Evolutionary conservation across 2,329 filamentous ascomycete genomes (phyloP).

Genomic region (Alternaria atra): DNA sequence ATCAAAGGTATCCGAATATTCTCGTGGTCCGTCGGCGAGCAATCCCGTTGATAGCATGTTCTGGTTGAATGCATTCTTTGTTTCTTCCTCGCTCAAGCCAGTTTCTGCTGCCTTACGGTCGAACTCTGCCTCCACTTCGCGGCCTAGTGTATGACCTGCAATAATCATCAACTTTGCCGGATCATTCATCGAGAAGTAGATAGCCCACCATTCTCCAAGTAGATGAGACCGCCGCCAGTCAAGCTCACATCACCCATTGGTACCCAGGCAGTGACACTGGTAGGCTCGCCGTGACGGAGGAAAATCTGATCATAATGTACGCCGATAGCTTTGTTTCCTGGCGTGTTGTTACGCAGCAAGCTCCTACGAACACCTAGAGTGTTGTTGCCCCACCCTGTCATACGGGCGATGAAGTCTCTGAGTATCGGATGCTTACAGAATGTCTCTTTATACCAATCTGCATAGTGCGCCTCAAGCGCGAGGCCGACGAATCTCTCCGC

Average conservation of each 20-base stretch:
- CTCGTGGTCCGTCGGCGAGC: constrained; percentile 60
- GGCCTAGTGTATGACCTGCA: constrained; percentile 57
- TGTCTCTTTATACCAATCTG: constrained; percentile 57
- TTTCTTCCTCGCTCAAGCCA: constrained; percentile 63
- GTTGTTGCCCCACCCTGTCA: constrained; percentile 63
- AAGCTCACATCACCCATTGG: constrained; percentile 64
- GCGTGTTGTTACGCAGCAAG: constrained; percentile 65
- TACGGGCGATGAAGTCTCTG: constrained; percentile 59
- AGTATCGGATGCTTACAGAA: constrained; percentile 64
- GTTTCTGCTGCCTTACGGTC: constrained; percentile 57
- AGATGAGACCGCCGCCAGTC: constrained; percentile 67
- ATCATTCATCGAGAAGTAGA: not conserved
- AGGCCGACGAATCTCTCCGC: constrained; percentile 59
- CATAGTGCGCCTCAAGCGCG: constrained; percentile 63
- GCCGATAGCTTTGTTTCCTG: constrained; percentile 65
- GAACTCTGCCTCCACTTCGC: constrained; percentile 62
- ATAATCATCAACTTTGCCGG: not conserved
- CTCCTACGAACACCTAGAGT: constrained; percentile 60
- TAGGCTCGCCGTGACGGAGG: constrained; percentile 63
- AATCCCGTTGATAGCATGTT: constrained; percentile 68
- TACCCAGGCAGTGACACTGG: constrained; percentile 66
- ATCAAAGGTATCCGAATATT: constrained; percentile 55
- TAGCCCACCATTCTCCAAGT: constrained; percentile 60
- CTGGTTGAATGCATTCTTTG: constrained; percentile 56
- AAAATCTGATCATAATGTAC: constrained; percentile 71